Evolutionary conservation across 257 asterid genomes (phyloP), one percentile per base, ranked within the genome.

Genomic region (Petunia secreta): DNA sequence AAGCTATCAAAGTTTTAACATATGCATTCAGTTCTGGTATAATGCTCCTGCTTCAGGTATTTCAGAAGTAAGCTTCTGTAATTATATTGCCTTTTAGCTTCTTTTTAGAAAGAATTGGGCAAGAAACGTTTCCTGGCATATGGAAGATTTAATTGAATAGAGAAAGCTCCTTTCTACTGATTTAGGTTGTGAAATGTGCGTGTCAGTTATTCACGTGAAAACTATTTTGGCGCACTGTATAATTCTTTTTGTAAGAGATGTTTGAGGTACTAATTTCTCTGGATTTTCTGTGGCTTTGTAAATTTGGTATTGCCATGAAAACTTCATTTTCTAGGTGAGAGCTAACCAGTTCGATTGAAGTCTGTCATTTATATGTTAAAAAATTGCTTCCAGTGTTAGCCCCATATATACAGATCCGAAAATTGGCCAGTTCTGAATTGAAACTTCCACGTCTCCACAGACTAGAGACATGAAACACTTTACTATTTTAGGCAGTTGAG

Each of bases 291-390:
- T 69, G 46, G 59, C 41, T 25, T 69, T 69, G 39, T 69, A 46
- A 25, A 10, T 69, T 69, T 69, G 5, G 41, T 8, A 46, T 46
- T 48, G 40, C 41, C 58, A 46, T 46, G 58, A 68, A 69, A 69
- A 25, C 2, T 69, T 69, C 16, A 16, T 69, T 10, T 25, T 71
- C 11, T 1, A 25, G 3, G 34, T 66, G 60, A 48, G 60, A 71
- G 59, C 57, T 69, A 25, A 2, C 4, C 60, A 25, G 5, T 48
- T 48, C 0, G 13, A 25, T 71, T 71, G 60, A 46, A 46, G 43
- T 25, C 44, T 48, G 10, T 16, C 6, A 71, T 71, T 71, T 71
- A 48, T 69, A 46, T 67, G 75, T 67, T 67, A 54, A 67, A 67
- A 3, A 16, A 43, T 67, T 67, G 57, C 14, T 2, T 46, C 58